Percentiles rank a stretch among this genome's conserved stretches.
Evolutionary conservation across 106 monocot species (phyloP).

Genomic region (Allium fistulosum): DNA sequence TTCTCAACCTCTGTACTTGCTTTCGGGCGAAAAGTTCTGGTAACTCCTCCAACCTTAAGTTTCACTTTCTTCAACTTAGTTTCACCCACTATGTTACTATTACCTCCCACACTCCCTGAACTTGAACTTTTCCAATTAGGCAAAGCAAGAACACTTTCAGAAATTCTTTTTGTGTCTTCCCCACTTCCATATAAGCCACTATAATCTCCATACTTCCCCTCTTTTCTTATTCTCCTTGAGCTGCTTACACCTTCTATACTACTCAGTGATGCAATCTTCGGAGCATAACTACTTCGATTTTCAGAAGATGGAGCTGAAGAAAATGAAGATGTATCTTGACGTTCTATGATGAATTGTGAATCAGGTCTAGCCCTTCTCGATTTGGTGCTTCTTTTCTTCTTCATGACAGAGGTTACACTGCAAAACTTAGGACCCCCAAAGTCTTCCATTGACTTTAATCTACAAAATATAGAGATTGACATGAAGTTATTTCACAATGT

Average conservation of each 20-base stretch:
- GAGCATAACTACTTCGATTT: slow-evolving; percentile 21
- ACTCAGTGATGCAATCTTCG: slow-evolving; percentile 20
- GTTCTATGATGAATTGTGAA: slow-evolving; percentile 27
- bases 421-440: slow-evolving; percentile 28
- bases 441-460: slow-evolving; percentile 34
- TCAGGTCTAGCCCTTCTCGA: slow-evolving; percentile 42
- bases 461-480: background rate
- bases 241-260: slow-evolving; percentile 24
- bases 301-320: slow-evolving; percentile 53
- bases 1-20: slow-evolving; percentile 21
- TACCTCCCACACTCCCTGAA: slow-evolving; percentile 1
- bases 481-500: too few relatives aligned
- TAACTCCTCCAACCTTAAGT: slow-evolving; percentile 72
- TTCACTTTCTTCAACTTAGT: slow-evolving; percentile 59
- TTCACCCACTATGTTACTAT: slow-evolving; percentile 22
- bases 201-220: slow-evolving; percentile 26
- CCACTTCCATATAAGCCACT: slow-evolving; percentile 23
- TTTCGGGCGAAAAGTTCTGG: slow-evolving; percentile 53
- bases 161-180: slow-evolving; percentile 22
- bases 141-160: slow-evolving; percentile 34
- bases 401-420: slow-evolving; percentile 16
- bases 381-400: slow-evolving; percentile 36
- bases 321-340: slow-evolving; percentile 30
- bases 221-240: slow-evolving; percentile 27
- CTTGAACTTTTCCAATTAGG: slow-evolving; percentile 28